Conservation (phyloP, 768 basidiomycete genomes). For the Agrocybe chaxingu region DNA sequence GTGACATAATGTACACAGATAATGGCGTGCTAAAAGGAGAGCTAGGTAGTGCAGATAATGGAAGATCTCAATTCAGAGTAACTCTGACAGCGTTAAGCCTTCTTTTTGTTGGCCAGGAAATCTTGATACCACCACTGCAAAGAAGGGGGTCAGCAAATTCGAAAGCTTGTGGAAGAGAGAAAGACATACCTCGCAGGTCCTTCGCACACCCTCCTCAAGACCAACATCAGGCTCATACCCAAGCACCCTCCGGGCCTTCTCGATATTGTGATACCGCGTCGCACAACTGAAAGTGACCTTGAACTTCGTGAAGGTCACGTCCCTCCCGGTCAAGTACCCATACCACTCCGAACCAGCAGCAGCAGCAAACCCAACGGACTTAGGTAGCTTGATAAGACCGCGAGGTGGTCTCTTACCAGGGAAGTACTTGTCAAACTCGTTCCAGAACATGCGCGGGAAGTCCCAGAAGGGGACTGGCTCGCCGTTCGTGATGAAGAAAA, state of each 20-base stretch:
- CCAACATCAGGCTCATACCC: conserved; percentile 93
- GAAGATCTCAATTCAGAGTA: neutral
- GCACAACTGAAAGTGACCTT: conserved; percentile 80
- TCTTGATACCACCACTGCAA: conserved; percentile 47
- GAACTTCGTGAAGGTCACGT: conserved; percentile 83
- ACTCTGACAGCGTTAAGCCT: conserved; percentile 13
- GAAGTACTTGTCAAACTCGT: conserved; percentile 57
- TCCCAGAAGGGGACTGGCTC: conserved; percentile 98
- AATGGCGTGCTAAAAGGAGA: conserved; percentile 1
- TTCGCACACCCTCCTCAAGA: conserved; percentile 81
- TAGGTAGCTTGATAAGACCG: conserved; percentile 48
- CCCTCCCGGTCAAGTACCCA: conserved; percentile 69
- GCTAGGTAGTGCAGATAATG: neutral
- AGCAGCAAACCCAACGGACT: conserved; percentile 61
- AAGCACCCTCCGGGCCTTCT: conserved; percentile 85
- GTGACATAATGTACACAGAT: conserved; percentile 6
- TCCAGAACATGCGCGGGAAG: conserved; percentile 80
- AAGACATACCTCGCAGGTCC: conserved; percentile 65
- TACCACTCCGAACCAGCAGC: conserved; percentile 74
- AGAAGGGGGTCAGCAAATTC: neutral
- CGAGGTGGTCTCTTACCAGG: conserved; percentile 46
- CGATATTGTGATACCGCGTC: conserved; percentile 88
- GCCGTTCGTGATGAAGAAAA: conserved; percentile 95
- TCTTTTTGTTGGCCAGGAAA: conserved; percentile 34
- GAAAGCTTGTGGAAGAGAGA: neutral